Conservation (phyloP, 2,329 filamentous ascomycete genomes). For the Exserohilum turcica region DNA sequence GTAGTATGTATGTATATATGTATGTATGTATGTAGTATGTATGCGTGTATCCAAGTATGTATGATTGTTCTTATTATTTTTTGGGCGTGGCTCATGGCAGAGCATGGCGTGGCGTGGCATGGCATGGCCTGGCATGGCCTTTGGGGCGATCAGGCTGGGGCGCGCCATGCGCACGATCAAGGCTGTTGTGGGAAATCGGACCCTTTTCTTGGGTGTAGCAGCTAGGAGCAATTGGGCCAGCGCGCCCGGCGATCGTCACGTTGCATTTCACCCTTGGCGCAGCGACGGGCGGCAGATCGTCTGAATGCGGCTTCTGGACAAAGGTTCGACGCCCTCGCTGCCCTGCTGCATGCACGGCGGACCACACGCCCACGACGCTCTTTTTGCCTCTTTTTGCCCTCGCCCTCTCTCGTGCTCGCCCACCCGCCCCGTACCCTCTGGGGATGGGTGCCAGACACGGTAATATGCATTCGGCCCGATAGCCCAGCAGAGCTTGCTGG, state of each 20-base stretch:
- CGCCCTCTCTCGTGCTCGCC: slow-evolving; percentile 26
- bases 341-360: slow-evolving; percentile 19
- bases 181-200: slow-evolving; percentile 9
- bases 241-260: slow-evolving; percentile 19
- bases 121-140: neutral
- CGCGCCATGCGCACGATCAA: slow-evolving; percentile 14
- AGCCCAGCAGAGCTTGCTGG: slow-evolving; percentile 28
- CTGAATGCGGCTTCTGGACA: slow-evolving; percentile 20
- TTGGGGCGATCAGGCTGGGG: slow-evolving; percentile 3
- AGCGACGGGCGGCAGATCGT: slow-evolving; percentile 22
- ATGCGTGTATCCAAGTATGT: too few relatives aligned
- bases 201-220: slow-evolving; percentile 11
- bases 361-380: too few relatives aligned
- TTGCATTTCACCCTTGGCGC: slow-evolving; percentile 17
- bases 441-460: slow-evolving; percentile 34
- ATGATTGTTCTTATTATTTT: too few relatives aligned
- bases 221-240: slow-evolving; percentile 18
- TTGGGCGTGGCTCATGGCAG: too few relatives aligned
- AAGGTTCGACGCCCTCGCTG: slow-evolving; percentile 42
- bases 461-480: slow-evolving; percentile 43
- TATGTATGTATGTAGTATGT: too few relatives aligned
- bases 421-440: slow-evolving; percentile 27
- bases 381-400: neutral
- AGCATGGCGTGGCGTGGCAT: too few relatives aligned
- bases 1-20: too few relatives aligned